Base-by-base conservation (phyloP, 768 basidiomycete species). In the Daedalea quercina region DNA sequence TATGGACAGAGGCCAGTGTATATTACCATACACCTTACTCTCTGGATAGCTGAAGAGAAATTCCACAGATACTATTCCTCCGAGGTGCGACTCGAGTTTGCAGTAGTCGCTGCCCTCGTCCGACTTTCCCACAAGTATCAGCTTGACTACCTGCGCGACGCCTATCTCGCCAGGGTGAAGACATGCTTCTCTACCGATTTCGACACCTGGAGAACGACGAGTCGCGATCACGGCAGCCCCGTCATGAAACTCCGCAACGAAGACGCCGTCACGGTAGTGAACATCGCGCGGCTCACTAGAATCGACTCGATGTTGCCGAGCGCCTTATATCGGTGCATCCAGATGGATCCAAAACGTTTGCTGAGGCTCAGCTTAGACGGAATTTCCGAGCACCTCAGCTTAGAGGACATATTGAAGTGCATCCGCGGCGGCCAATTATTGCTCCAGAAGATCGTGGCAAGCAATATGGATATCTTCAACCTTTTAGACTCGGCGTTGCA, bases 121-220 rank as follows among this genome's bases (percentile, higher is more conserved):
- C 57, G 60, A 37, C 56, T 61, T 46, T 51, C 54, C 17, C 57
- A 61, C 55, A 61, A 58, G 41, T 61, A 61, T 49, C 53, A 58
- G 40, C 51, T 61, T 44, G 51, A 54, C 25, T 55, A 54, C 47
- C 41, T 61, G 9, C 55, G 53, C 42, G n/a, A 57, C 19, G 48
- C 48, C 25, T 50, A 54, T 11, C 52, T 60, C 48, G 53, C 52
- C 40, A 56, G 57, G 43, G 42, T 60, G 44, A 54, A 55, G 50
- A 52, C 57, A 42, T 41, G 50, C 41, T 59, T 49, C 42, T 9
- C 52, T 0, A 26, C 34, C 28, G 25, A 56, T 9, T 33, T 52
- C 34, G 17, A 41, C 2, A 17, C 3, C 11, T 59, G 58, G 58
- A 3, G 11, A 4, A 11, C 28, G 11, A 11, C 11, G 11, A 4